These are phyloP conservation scores for Candida ortonii DNA, from an alignment of 805 yeast genomes.

Conservation along the genomic window DNA sequence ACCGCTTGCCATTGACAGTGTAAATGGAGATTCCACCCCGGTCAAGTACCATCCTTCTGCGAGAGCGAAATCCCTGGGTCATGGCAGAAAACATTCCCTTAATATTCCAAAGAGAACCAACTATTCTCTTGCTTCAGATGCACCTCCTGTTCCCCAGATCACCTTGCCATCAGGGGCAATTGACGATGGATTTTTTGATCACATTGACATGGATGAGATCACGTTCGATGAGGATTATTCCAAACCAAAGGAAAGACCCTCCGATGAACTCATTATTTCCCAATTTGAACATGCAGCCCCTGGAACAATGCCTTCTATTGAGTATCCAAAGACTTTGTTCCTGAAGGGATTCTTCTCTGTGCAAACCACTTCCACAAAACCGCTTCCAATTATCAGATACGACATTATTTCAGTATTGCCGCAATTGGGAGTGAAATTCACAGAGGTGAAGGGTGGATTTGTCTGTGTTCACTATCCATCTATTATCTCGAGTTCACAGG, in stretches of 20 bases:
- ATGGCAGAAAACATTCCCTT: conserved; percentile 61
- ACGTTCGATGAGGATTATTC: conserved; percentile 27
- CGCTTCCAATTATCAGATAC: conserved; percentile 81
- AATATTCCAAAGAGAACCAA: conserved; percentile 29
- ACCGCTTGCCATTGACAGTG: conserved; percentile 2
- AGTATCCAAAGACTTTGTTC: conserved; percentile 85
- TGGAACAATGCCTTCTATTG: conserved; percentile 90
- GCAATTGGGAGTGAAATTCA: conserved; percentile 72
- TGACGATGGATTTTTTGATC: conserved; percentile 60
- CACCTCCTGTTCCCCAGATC: conserved; percentile 44
- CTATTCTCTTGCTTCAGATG: conserved; percentile 24
- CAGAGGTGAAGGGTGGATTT: conserved; percentile 93
- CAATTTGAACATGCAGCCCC: conserved; percentile 55
- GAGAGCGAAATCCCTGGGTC: conserved; percentile 85
- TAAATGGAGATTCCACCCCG: conserved; percentile 28
- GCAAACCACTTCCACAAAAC: conserved; percentile 91
- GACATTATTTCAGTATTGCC: conserved; percentile 76
- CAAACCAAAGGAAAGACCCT: conserved; percentile 32
- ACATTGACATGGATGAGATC: conserved; percentile 42
- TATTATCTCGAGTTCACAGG: conserved; percentile 24
- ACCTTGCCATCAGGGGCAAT: conserved; percentile 30
- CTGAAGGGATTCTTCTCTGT: conserved; percentile 92
- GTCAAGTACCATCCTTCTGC: conserved; percentile 71
- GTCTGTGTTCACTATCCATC: conserved; percentile 71
- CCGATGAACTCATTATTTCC: conserved; percentile 47